Evolutionary conservation across 1,139 yeast species (phyloP), one percentile per base, ranked within the genome.

Genomic region (Candida albicans): DNA sequence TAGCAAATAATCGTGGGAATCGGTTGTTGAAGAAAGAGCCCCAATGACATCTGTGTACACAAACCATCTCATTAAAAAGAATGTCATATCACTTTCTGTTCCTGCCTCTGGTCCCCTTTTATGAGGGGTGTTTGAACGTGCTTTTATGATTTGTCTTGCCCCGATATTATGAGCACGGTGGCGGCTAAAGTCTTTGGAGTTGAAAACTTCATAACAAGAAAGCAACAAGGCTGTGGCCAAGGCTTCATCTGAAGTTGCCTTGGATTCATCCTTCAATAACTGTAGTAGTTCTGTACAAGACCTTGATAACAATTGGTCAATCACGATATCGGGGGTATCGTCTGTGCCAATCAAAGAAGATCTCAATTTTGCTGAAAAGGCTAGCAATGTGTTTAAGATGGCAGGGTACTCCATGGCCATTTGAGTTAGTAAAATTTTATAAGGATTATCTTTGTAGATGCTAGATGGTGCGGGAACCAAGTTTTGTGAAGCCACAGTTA

Each of bases 11-110:
- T 61, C 59, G 26, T 61, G 61, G 0, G 68, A 49, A 35, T 64
- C 58, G 29, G 58, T 57, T 7, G 77, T 66, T 8, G 76, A 62
- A 1, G 75, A 67, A 24, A 85, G 63, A 1, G 84, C 77, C 0
- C 90, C 88, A 32, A 86, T 73, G 1, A 84, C 80, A 54, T 85
- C 91, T 38, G 84, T 68, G 53, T 84, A 87, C 0, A 84, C 85
- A 56, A 82, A 83, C 86, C 91, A 83, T 45, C 93, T 65, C 57
- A 81, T 70, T 44, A 87, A 64, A 54, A 87, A 86, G 51, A 73
- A 82, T 1, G 81, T 64, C 9, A 82, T 69, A 51, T 80, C 68
- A 38, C 69, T 57, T 48, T 72, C 76, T 2, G 52, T 52, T 4
- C 58, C 58, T 7, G 56, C 44, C 27, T 51, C 48, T 3, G 45